Evolutionary conservation across 352 stramenopile species (phyloP), one percentile per base, ranked within the genome.

Genomic region (Phytophthora idaei): DNA sequence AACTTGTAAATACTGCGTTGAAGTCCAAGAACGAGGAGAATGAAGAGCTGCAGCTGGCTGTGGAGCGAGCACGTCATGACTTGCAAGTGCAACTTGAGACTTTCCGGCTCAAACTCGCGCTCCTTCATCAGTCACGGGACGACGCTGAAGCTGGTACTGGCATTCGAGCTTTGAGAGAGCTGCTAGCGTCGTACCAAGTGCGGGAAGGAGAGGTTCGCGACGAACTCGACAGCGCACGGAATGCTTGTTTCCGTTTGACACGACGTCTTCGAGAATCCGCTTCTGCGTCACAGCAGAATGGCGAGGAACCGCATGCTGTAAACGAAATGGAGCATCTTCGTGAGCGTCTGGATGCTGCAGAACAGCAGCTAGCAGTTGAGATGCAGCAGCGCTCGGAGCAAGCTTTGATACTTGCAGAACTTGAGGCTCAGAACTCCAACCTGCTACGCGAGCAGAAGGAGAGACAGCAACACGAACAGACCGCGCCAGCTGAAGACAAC

Each of bases 31-130:
- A 34, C 2, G 67, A 80, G 28, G 76, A 89, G 36, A 77, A 73
- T 9, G 78, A 89, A 62, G 77, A 89, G 39, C 50, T 87, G 2
- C 1, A 83, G 15, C 27, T 86, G n/a, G 31, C 65, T 4, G 67
- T 76, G 54, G 78, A 87, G 27, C 76, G 77, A 2, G 52, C 77
- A 4, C 50, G 67, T 2, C 70, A 81, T 32, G 77, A 89, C n/a
- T 46, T 69, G 21, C 75, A 89, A 58, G 77, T 76, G 0, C 70
- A 86, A 55, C 36, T 80, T 1, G 77, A 89, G 12, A 58, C 71
- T 5, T 83, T 78, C 44, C 77, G 80, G 5, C 25, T 83, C 4
- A 81, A 85, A 49, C 58, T 89, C 25, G 55, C 69, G 1, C 68
- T 81, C 1, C 34, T 83, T 7, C 58, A 69, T 14, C 60, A 71